Conservation (phyloP, 2,329 filamentous ascomycete species). For the Penicillium corylophilum region DNA sequence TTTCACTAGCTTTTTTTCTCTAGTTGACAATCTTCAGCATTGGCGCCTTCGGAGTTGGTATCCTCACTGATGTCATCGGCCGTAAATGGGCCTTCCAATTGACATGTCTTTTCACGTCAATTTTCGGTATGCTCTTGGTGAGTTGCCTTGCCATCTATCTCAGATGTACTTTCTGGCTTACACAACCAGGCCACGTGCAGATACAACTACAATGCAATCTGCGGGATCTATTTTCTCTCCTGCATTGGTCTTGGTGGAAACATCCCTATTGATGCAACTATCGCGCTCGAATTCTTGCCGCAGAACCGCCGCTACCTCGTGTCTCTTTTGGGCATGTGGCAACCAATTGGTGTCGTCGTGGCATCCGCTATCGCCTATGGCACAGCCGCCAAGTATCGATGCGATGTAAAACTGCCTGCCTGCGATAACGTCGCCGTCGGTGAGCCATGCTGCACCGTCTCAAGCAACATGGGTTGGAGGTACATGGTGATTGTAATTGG, state of each 20-base stretch:
- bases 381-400: conserved; percentile 10
- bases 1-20: neutral
- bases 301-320: conserved; percentile 13
- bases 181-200: conserved; percentile 5
- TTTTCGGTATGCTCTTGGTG: conserved; percentile 13
- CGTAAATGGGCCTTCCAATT: conserved; percentile 15
- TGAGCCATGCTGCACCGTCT: conserved; percentile 8
- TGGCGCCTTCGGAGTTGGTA: conserved; percentile 8
- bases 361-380: conserved; percentile 13
- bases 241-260: conserved; percentile 12
- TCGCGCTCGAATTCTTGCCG: conserved; percentile 10
- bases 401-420: conserved; percentile 9
- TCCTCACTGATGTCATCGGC: conserved; percentile 13
- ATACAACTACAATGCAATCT: conserved; percentile 10
- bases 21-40: neutral
- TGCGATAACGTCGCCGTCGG: conserved; percentile 2
- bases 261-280: conserved; percentile 13
- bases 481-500: conserved; percentile 10
- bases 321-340: conserved; percentile 11
- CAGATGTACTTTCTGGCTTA: too few species aligned
- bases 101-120: conserved; percentile 10
- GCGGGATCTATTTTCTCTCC: conserved; percentile 11
- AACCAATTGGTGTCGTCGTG: conserved; percentile 10
- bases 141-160: neutral
- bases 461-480: conserved; percentile 15